Base-by-base conservation (phyloP, 2,329 filamentous ascomycete species). In the Drechslera avenae region DNA sequence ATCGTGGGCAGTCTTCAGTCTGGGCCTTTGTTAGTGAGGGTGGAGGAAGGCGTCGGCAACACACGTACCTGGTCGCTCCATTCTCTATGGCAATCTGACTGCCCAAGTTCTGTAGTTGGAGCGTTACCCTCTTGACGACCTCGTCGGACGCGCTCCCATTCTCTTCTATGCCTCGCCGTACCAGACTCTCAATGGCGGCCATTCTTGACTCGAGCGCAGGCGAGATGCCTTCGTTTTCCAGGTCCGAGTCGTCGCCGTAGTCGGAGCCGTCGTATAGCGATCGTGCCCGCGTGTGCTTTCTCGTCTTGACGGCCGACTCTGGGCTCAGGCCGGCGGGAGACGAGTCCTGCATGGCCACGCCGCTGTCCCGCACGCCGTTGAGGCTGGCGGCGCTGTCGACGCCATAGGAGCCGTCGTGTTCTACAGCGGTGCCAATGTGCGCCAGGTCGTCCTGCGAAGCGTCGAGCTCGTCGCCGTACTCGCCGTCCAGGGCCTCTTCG, bases 1-100 rank as follows among this genome's bases (percentile, higher is more conserved):
- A 21, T 87, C 84, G 71, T 91, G 87, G 28, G 88, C 86, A 35
- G 88, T 91, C 68, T 89, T 89, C 57, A 91, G 77, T 66, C 88
- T 91, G 63, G 30, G 26, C 31, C 4, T 6, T 23, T 47, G 56
- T 70, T 42, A 69, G 62, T 39, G 4, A 19, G 21, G 35, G 19
- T 5, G 3, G 21, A 12, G 5, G 12, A 28, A 28, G 9, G 10
- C 9, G 12, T 7, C 6, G 21, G 3, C 9, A 9, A 28, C 26
- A 28, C 26, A 66, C 76, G 67, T 71, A 88, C 87, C 88, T 83
- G 37, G 87, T 87, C 35, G 87, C 84, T 61, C 85, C 86, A 33
- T 86, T 85, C 73, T 91, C 88, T 19, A 91, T 84, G 30, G 82
- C 83, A 14, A 86, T 84, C 68, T 91, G 88, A 17, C 86, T 87